phyloP scores from a whole-genome alignment of 352 stramenopile genomes.

The Phytophthora rubi region DNA sequence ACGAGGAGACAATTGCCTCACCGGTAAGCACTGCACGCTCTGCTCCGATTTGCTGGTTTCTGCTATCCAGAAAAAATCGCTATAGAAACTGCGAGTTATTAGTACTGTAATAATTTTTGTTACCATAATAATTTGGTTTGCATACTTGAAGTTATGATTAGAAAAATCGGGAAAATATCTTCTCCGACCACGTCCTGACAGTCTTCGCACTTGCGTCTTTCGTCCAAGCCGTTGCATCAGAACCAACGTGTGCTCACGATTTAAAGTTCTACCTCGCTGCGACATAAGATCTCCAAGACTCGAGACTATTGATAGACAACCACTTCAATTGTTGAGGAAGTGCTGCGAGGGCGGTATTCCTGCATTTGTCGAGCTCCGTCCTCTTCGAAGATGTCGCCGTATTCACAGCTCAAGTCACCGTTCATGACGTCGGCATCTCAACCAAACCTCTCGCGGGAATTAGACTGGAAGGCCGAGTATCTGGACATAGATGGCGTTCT shows the following conservation, averaged over 20 bases:
- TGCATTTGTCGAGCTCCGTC: constrained; percentile 7
- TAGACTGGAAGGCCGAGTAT: constrained; percentile 50
- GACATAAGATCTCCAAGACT: constrained; percentile 15
- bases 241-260: background rate
- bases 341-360: constrained; percentile 2
- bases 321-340: background rate
- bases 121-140: no score
- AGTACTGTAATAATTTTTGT: no score
- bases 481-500: constrained; percentile 53
- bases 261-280: background rate
- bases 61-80: no score
- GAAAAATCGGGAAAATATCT: no score
- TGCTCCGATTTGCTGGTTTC: no score
- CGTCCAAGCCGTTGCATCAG: constrained; percentile 14
- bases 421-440: constrained; percentile 3
- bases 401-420: constrained; percentile 32
- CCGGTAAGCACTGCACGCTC: no score
- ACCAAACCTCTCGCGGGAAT: constrained; percentile 14
- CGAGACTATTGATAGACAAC: constrained; percentile 21
- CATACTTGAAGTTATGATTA: no score
- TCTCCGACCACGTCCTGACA: no score
- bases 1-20: no score
- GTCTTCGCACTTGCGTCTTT: no score
- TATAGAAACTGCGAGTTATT: no score
- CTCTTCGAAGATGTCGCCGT: constrained; percentile 21